Base-by-base conservation (phyloP, 2,329 filamentous ascomycete genomes). In the Penicillium occitanis region DNA sequence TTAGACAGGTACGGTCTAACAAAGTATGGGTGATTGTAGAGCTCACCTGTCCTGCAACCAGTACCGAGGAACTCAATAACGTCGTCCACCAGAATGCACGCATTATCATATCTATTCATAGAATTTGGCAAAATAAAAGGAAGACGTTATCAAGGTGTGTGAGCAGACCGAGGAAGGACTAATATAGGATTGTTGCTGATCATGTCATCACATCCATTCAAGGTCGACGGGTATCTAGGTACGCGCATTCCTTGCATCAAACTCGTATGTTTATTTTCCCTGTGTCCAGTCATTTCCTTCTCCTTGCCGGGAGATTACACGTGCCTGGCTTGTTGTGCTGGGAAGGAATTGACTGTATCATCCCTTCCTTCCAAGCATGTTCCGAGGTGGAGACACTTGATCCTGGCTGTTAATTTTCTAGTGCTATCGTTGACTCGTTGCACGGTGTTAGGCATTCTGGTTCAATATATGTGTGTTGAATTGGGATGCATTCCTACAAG, bases 311-410 rank as follows among this genome's bases (percentile, higher is more conserved):
- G 3, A 8, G 7, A 22, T 19, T 51, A 28, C 61, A 53, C 61
- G 61, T 63, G 61, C 33, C 28, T 42, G 46, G 22, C n/a, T 63
- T 42, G 33, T 17, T 53, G 8, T 28, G 30, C 19, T 40, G 22
- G 13, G 46, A 22, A 37, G 30, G 17, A 25, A 35, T 57, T 33
- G 30, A 55, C 35, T 30, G 30, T 35, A 25, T 30, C 8, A 63
- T 55, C 61, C 61, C 61, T 63, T 63, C 33, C 46, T 63, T 63
- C 48, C 61, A 30, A 30, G 35, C 22, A 40, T 25, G n/a, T 62
- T 53, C 60, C 33, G 35, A 22, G 53, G 53, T 57, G 53, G 53
- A 57, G n/a, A 55, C 25, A 13, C 10, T 37, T 40, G 33, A 14
- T 4, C 33, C n/a, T 57, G 10, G 11, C 14, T 57, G 10, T 8